Percentiles rank a stretch among this genome's conserved stretches.
phyloP scores from a whole-genome alignment of 1,139 yeast species.

The Magnusiomyces suaveolens region DNA sequence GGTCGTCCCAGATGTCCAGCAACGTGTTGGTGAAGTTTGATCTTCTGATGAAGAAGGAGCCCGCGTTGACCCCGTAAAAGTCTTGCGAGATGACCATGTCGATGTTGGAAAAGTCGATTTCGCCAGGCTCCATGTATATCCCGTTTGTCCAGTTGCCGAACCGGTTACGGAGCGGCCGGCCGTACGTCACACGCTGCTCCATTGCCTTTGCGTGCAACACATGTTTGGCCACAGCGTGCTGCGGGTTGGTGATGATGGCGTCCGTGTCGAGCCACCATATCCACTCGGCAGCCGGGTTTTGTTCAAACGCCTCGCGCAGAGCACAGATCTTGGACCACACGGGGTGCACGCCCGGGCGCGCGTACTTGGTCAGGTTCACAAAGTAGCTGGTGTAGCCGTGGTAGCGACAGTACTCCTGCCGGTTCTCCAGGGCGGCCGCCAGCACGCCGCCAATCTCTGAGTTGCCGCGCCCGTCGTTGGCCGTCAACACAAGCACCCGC shows the following conservation, averaged over 20 bases:
- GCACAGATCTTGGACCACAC: conserved; percentile 24
- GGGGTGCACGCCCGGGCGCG: conserved; percentile 11
- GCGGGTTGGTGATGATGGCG: conserved; percentile 21
- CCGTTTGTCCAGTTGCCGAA: background rate
- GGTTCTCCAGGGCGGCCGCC: conserved; percentile 24
- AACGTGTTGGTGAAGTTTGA: conserved; percentile 18
- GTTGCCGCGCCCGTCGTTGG: conserved; percentile 26
- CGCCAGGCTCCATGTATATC: background rate
- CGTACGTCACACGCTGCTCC: conserved; percentile 14
- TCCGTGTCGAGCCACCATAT: conserved; percentile 27
- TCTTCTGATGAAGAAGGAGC: conserved; percentile 23
- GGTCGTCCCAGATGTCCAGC: conserved; percentile 22
- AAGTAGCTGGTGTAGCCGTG: conserved; percentile 28
- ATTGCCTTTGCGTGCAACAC: conserved; percentile 20
- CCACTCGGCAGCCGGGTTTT: conserved; percentile 23
- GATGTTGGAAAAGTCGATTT: conserved; percentile 10
- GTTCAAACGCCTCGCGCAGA: conserved; percentile 20
- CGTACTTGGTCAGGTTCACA: conserved; percentile 22
- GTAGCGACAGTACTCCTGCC: conserved; percentile 27
- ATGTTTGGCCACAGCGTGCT: conserved; percentile 19
- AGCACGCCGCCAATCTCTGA: conserved; percentile 21
- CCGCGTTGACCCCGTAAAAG: conserved; percentile 21
- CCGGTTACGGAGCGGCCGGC: conserved; percentile 10
- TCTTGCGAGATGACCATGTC: conserved; percentile 20
- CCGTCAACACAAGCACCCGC: conserved; percentile 26